These are phyloP conservation scores for Ganoderma resinaceum DNA, from an alignment of 1,284 basidiomycete genomes.

Conservation along the genomic window DNA sequence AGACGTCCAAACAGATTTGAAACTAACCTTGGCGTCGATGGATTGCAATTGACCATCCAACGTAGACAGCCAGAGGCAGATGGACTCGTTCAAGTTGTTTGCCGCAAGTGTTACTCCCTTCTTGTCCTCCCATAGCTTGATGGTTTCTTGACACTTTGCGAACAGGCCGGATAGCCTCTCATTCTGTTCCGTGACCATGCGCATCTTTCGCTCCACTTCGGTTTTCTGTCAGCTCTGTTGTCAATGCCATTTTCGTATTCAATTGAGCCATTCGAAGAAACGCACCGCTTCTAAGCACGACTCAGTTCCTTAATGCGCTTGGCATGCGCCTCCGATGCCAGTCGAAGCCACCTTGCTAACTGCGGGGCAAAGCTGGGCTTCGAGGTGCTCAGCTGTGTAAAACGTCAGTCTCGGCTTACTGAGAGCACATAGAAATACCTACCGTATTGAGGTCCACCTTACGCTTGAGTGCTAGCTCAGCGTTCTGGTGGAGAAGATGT, in stretches of 20 bases:
- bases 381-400: conserved; percentile 8
- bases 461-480: neutral
- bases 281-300: conserved; percentile 2
- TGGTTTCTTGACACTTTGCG: neutral
- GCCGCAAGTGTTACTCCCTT: neutral
- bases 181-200: neutral
- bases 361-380: conserved; percentile 3
- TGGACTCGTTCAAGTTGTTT: neutral
- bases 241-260: neutral
- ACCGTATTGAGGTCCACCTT: conserved; percentile 1
- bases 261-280: neutral
- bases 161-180: neutral
- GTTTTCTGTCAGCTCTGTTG: neutral
- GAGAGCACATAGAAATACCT: neutral
- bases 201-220: neutral
- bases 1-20: neutral
- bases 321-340: conserved; percentile 1
- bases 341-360: conserved; percentile 6
- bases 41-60: conserved; percentile 5
- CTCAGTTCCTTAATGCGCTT: neutral
- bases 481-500: neutral
- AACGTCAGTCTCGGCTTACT: neutral
- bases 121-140: neutral
- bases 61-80: neutral
- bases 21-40: neutral